A percentile compares a stretch with the other conserved stretches of the same genome.
Conservation (phyloP, 208 protist species). For the Herpetomonas muscarum region DNA sequence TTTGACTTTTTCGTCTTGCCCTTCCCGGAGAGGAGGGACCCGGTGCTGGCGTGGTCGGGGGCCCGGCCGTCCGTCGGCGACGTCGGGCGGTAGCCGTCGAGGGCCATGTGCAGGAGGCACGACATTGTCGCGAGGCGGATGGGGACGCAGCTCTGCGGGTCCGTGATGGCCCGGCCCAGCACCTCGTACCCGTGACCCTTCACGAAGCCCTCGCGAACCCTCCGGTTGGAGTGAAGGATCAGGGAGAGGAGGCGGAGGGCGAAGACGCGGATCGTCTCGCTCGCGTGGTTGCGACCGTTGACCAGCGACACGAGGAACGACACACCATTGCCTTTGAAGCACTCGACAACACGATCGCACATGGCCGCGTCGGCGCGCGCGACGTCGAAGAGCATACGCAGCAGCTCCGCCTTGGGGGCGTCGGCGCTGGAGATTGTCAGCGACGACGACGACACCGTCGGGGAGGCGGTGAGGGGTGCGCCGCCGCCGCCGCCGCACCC, state of each 20-base stretch:
- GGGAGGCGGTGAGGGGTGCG: not conserved
- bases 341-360: slow-evolving; percentile 57
- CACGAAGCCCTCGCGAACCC: slow-evolving; percentile 51
- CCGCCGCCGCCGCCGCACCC: slow-evolving; percentile 7
- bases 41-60: slow-evolving; percentile 5
- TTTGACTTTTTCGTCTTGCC: slow-evolving; percentile 23
- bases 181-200: slow-evolving; percentile 67
- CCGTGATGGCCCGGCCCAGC: slow-evolving; percentile 54
- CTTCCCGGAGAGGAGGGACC: not conserved
- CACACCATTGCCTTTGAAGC: slow-evolving; percentile 55
- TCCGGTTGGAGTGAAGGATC: slow-evolving; percentile 57
- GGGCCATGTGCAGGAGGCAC: slow-evolving; percentile 79
- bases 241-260: slow-evolving; percentile 78
- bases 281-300: slow-evolving; percentile 65
- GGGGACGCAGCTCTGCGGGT: slow-evolving; percentile 31
- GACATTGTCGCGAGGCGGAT: slow-evolving; percentile 66
- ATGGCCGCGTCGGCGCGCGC: slow-evolving; percentile 57
- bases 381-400: slow-evolving; percentile 90
- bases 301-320: slow-evolving; percentile 66
- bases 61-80: slow-evolving; percentile 27
- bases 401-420: slow-evolving; percentile 62
- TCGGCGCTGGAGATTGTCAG: slow-evolving; percentile 22
- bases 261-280: slow-evolving; percentile 75
- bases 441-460: not conserved
- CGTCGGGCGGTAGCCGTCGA: slow-evolving; percentile 59